phyloP scores from a whole-genome alignment of 169 alveolate genomes.

The Plasmodium relictum region DNA sequence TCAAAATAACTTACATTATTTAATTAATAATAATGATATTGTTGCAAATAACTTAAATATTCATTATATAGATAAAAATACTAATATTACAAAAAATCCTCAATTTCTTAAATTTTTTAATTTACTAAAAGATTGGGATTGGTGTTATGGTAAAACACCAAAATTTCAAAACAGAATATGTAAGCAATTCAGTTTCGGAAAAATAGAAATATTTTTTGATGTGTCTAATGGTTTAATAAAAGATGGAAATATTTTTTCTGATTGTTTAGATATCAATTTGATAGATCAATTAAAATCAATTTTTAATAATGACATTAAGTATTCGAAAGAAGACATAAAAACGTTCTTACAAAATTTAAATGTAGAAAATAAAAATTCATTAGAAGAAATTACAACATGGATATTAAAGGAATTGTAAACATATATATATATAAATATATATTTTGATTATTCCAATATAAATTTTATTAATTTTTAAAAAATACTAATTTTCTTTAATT shows the following conservation, averaged over 20 bases:
- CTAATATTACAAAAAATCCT: slow-evolving; percentile 69
- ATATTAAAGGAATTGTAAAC: slow-evolving; percentile 35
- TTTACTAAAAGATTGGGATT: slow-evolving; percentile 85
- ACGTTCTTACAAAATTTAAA: slow-evolving; percentile 23
- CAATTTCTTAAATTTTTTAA: slow-evolving; percentile 57
- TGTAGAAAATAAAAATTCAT: slow-evolving; percentile 47
- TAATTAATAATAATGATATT: slow-evolving; percentile 14
- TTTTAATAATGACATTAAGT: slow-evolving; percentile 65
- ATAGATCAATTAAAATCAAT: slow-evolving; percentile 76
- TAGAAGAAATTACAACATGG: slow-evolving; percentile 45
- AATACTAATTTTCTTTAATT: background rate
- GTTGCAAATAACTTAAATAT: slow-evolving; percentile 15
- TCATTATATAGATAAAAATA: slow-evolving; percentile 62
- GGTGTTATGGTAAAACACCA: slow-evolving; percentile 91
- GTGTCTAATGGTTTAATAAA: slow-evolving; percentile 51
- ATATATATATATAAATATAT: background rate
- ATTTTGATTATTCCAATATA: background rate
- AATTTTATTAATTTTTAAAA: background rate
- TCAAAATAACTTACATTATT: background rate
- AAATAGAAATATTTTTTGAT: slow-evolving; percentile 39
- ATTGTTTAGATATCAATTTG: slow-evolving; percentile 81
- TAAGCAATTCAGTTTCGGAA: slow-evolving; percentile 57
- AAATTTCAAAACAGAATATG: slow-evolving; percentile 65
- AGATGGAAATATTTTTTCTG: slow-evolving; percentile 82
- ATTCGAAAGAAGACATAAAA: slow-evolving; percentile 43